Percentiles rank a stretch among this genome's conserved stretches.
Evolutionary conservation across 192 early-diverging fungal genomes (phyloP).

Genomic region (Linnemannia zychae): DNA sequence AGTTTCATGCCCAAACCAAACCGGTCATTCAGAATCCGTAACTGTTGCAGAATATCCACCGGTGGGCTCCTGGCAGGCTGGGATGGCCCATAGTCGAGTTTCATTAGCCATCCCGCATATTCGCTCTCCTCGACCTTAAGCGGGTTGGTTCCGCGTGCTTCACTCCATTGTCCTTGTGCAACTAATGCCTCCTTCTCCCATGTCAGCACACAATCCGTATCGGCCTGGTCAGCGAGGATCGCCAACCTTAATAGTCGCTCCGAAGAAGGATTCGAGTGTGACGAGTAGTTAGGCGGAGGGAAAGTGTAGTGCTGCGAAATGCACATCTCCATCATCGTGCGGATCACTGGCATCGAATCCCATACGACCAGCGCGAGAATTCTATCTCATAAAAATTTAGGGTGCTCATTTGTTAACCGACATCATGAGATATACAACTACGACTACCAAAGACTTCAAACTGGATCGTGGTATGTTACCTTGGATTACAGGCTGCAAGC

Average conservation of each 20-base stretch:
- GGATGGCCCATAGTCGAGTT: slow-evolving; percentile 36
- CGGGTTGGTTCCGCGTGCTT: slow-evolving; percentile 13
- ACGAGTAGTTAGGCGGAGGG: slow-evolving; percentile 52
- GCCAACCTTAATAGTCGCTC: slow-evolving; percentile 34
- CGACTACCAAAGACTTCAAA: no score
- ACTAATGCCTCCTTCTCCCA: slow-evolving; percentile 41
- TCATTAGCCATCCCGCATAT: slow-evolving; percentile 47
- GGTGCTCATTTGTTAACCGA: no score
- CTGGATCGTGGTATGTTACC: background rate
- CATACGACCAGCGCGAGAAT: slow-evolving; percentile 50
- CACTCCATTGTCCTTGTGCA: slow-evolving; percentile 29
- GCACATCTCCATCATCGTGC: slow-evolving; percentile 41
- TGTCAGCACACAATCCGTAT: slow-evolving; percentile 34
- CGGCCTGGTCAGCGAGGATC: slow-evolving; percentile 37
- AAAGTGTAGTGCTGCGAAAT: slow-evolving; percentile 54
- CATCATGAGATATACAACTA: no score
- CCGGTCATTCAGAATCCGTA: slow-evolving; percentile 38
- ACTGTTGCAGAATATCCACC: slow-evolving; percentile 36
- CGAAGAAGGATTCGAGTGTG: slow-evolving; percentile 46
- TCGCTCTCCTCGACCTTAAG: slow-evolving; percentile 29
- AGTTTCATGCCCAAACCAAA: slow-evolving; percentile 54
- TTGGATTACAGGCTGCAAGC: slow-evolving; percentile 45
- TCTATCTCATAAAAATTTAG: slow-evolving; percentile 18
- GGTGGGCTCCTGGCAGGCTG: slow-evolving; percentile 44
- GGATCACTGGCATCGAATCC: slow-evolving; percentile 56